These are phyloP conservation scores for Curvularia verruculosa DNA, from an alignment of 2,329 filamentous ascomycete genomes.

Conservation along the genomic window DNA sequence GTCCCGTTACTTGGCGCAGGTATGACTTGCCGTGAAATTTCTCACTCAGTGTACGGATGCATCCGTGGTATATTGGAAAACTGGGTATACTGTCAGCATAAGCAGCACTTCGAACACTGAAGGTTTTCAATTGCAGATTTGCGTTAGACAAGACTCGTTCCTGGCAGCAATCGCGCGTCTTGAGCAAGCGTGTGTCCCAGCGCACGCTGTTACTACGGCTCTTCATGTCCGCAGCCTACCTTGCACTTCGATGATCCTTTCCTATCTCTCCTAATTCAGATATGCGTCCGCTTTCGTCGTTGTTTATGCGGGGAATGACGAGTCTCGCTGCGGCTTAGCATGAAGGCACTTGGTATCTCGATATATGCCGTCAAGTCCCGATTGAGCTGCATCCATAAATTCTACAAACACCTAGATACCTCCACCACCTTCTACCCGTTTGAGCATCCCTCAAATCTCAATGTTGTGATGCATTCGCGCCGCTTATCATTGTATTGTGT, in stretches of 20 bases:
- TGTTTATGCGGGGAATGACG: background rate
- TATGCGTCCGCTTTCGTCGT: background rate
- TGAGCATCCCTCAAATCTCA: background rate
- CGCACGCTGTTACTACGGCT: background rate
- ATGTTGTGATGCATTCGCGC: background rate
- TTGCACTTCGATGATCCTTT: background rate
- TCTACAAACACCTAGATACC: background rate
- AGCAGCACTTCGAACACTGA: background rate
- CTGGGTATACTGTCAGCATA: background rate
- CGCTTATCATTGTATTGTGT: background rate
- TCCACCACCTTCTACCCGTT: background rate
- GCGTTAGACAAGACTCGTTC: background rate
- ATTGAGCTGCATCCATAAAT: background rate
- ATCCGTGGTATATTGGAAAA: background rate
- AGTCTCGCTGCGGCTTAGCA: background rate
- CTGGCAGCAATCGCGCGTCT: background rate
- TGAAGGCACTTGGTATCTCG: background rate
- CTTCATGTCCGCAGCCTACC: background rate
- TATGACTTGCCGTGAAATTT: background rate
- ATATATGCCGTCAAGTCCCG: background rate
- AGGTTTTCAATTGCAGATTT: background rate
- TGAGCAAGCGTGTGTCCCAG: background rate
- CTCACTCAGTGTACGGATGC: background rate
- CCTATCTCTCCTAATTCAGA: background rate
- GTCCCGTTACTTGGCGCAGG: background rate